These are phyloP conservation scores for Begonia peltatifolia DNA, from an alignment of 306 rosid species.

Conservation along the genomic window DNA sequence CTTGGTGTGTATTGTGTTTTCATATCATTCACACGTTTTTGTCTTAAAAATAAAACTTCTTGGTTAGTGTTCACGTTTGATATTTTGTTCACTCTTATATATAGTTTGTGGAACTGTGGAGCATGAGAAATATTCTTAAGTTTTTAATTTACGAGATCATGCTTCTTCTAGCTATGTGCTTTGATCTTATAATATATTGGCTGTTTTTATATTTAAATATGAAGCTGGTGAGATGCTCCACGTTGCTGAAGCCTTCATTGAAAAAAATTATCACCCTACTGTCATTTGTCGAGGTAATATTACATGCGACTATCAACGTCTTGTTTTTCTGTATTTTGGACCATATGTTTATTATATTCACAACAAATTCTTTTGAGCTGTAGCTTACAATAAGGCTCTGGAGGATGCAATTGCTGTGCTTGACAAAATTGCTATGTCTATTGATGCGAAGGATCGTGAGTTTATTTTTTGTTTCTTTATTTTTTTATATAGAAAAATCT, in stretches of 20 bases:
- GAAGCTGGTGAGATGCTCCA: conserved; percentile 99
- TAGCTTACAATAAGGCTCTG: conserved; percentile 90
- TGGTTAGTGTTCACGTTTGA: too few species aligned
- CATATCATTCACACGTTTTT: background rate
- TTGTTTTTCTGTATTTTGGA: background rate
- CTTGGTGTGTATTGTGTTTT: conserved; percentile 63
- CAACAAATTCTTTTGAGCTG: conserved; percentile 5
- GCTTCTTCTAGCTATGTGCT: too few species aligned
- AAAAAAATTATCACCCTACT: conserved; percentile 74
- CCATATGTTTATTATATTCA: conserved; percentile 1
- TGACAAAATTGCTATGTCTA: conserved; percentile 84
- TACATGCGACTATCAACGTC: background rate
- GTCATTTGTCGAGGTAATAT: conserved; percentile 88
- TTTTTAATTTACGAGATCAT: too few species aligned
- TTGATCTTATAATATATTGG: too few species aligned
- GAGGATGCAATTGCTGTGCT: conserved; percentile 90
- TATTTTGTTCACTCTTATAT: too few species aligned
- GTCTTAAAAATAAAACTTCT: too few species aligned
- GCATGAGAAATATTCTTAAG: too few species aligned
- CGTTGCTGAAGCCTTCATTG: conserved; percentile 91
- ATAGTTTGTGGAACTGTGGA: too few species aligned
- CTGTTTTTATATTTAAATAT: background rate
- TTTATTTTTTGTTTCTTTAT: conserved; percentile 8
- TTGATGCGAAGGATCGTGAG: conserved; percentile 85
- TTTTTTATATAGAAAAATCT: background rate